Evolutionary conservation across 495 filamentous ascomycete species (phyloP), one percentile per base, ranked within the genome.

Genomic region (Penicillium desertorum): DNA sequence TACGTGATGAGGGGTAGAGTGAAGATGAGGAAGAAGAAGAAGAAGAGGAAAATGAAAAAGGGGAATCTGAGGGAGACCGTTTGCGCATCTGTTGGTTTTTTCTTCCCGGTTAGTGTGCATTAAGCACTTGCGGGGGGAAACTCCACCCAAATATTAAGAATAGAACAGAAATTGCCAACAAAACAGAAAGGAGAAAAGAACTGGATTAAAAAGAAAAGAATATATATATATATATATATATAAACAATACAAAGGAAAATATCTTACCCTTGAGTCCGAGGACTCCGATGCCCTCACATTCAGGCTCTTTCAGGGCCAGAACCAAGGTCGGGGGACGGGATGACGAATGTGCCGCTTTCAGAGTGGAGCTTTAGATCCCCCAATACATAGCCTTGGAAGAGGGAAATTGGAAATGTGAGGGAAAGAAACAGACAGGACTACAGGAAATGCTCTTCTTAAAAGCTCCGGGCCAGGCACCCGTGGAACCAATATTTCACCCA

Each of bases 1-100:
- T 59, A 62, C 58, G 59, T 29, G 74, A 77, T 3, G 76, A 77
- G 17, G 68, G 73, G 64, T 76, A 76, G 29, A 70, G 57, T 3
- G 67, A 73, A 30, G 72, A 64, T 5, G 71, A 66, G 8, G 58
- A 63, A 16, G 65, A 64, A 22, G 60, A 68, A 43, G 60, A 68
- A 43, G 63, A 64, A 19, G 59, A 68, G 16, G 66, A 65, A 44
- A 64, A 66, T 25, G 61, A 64, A 36, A 63, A 67, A 30, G 64
- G 60, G 25, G 61, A 54, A 32, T 54, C 47, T 14, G 45, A n/a
- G 23, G 46, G 39, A 22, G 57, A 54, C 19, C 44, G 30, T 29
- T 54, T 59, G 47, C 25, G 49, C 48, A 45, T 58, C 25, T 57
- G 37, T 39, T 47, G 6, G 11, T 54, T 12, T 45, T 55, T 49